Evolutionary conservation across 352 stramenopile genomes (phyloP).

Genomic region (Globisporangium carolinianum): DNA sequence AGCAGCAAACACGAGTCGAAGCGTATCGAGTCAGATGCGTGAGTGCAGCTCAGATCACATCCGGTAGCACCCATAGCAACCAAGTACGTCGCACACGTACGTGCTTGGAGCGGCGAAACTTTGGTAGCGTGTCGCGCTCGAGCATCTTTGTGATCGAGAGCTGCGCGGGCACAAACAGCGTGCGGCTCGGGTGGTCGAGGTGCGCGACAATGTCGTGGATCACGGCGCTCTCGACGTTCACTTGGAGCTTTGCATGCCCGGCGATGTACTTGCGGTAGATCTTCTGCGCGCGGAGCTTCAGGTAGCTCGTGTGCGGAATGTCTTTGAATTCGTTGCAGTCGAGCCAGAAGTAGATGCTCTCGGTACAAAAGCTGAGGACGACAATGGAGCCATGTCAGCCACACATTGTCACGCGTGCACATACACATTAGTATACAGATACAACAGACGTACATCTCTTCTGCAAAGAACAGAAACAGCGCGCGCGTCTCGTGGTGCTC

Average conservation of each 20-base stretch:
- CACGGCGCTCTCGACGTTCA: conserved; percentile 55
- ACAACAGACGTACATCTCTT: conserved; percentile 60
- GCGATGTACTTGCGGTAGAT: conserved; percentile 79
- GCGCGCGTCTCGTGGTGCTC: conserved; percentile 54
- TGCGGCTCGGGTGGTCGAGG: conserved; percentile 49
- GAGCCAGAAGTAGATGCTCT: conserved; percentile 83
- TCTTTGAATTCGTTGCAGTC: conserved; percentile 81
- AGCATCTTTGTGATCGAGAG: conserved; percentile 72
- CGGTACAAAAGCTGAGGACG: conserved; percentile 51
- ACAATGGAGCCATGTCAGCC: background rate
- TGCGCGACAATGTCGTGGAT: conserved; percentile 49
- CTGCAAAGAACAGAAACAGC: conserved; percentile 64
- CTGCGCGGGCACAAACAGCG: conserved; percentile 51
- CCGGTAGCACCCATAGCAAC: background rate
- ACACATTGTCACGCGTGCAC: no score
- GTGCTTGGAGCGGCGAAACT: conserved; percentile 66
- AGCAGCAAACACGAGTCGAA: background rate
- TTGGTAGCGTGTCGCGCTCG: conserved; percentile 63
- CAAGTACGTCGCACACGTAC: conserved; percentile 19
- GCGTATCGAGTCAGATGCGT: background rate
- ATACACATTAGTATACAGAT: background rate
- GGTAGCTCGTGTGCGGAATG: conserved; percentile 64
- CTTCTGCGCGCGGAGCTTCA: conserved; percentile 71
- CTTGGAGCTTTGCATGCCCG: conserved; percentile 51
- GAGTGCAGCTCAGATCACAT: background rate